phyloP scores from a whole-genome alignment of 78 protist genomes.

The Salpingoeca rosetta region DNA sequence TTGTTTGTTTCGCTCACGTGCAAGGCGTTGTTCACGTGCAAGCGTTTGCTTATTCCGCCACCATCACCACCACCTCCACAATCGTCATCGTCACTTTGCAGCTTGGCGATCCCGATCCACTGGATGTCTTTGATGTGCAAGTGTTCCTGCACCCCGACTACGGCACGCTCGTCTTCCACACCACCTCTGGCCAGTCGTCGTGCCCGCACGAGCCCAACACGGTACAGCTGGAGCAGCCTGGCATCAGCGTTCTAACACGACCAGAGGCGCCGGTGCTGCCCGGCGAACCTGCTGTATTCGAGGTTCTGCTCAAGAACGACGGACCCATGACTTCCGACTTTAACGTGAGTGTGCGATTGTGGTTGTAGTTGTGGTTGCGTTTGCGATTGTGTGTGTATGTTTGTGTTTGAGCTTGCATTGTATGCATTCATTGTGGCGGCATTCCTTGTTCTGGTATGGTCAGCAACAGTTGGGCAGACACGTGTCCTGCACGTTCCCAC shows the following conservation, averaged over 20 bases:
- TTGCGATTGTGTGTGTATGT: background rate
- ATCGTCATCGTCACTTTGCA: no score
- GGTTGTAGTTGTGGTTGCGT: background rate
- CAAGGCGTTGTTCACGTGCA: no score
- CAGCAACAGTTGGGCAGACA: no score
- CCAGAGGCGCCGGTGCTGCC: background rate
- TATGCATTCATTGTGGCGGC: no score
- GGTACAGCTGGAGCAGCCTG: background rate
- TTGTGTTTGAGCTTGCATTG: no score
- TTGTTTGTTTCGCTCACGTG: no score
- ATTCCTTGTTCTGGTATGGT: no score
- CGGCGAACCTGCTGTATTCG: background rate
- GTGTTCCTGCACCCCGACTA: background rate
- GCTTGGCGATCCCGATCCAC: no score
- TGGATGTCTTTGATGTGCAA: background rate
- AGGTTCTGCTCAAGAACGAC: background rate
- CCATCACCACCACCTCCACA: no score
- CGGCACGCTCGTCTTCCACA: background rate
- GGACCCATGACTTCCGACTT: background rate
- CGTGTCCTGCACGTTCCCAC: no score
- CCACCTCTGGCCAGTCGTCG: background rate
- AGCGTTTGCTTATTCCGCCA: no score
- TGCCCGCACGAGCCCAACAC: background rate
- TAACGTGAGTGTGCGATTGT: background rate
- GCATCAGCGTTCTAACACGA: background rate